Evolutionary conservation across 169 alveolate genomes (phyloP).

Genomic region (Eimeria nieschulzi): DNA sequence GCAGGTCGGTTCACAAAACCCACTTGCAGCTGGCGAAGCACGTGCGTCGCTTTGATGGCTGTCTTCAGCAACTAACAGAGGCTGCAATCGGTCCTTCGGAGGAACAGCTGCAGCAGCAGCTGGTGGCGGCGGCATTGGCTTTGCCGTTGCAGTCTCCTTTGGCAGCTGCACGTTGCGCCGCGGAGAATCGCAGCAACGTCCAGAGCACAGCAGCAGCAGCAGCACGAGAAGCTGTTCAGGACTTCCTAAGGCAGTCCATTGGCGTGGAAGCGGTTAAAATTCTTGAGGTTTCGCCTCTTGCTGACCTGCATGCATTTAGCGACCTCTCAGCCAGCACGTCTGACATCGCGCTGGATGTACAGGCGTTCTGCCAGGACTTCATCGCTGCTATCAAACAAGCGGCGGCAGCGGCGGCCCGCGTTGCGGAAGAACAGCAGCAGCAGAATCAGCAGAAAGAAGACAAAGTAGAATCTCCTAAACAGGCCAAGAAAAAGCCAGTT

Average conservation of each 20-base stretch:
- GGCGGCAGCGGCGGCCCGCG: slow-evolving; percentile 33
- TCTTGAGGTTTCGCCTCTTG: not conserved
- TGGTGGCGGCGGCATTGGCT: slow-evolving; percentile 47
- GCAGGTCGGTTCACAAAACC: slow-evolving; percentile 69
- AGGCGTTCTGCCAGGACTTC: slow-evolving; percentile 40
- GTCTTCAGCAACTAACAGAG: slow-evolving; percentile 45
- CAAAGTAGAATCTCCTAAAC: not conserved
- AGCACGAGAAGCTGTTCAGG: slow-evolving; percentile 29
- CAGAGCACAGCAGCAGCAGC: slow-evolving; percentile 13
- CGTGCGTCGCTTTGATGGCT: slow-evolving; percentile 50
- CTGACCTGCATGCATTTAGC: slow-evolving; percentile 32
- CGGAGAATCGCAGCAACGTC: not conserved
- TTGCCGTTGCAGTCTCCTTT: slow-evolving; percentile 49
- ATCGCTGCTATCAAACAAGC: slow-evolving; percentile 48
- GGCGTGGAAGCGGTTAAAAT: not conserved
- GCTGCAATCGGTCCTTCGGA: slow-evolving; percentile 48
- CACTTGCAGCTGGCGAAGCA: slow-evolving; percentile 73
- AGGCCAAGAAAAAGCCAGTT: not conserved
- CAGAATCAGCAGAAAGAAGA: not conserved
- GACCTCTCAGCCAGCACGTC: slow-evolving; percentile 36
- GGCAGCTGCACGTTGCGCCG: slow-evolving; percentile 27
- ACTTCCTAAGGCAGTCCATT: slow-evolving; percentile 9
- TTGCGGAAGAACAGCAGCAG: slow-evolving; percentile 21
- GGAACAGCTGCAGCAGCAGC: slow-evolving; percentile 24
- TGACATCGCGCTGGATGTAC: slow-evolving; percentile 56